A percentile compares a stretch with the other conserved stretches of the same genome.
phyloP scores from a whole-genome alignment of 805 yeast species.

The Ogataea neopini region DNA sequence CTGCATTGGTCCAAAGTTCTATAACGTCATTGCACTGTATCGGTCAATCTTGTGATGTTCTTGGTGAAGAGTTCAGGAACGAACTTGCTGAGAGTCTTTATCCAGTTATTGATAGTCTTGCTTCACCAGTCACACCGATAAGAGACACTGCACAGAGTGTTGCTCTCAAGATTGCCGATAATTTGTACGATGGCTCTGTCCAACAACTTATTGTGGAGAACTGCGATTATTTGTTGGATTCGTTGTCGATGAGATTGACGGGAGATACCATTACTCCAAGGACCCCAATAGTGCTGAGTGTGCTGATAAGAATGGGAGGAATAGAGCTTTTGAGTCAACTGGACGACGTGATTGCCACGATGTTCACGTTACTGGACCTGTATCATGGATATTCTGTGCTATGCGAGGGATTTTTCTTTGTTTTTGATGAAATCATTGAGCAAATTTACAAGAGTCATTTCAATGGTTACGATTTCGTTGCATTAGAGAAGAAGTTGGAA shows the following conservation, averaged over 20 bases:
- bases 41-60: constrained; percentile 30
- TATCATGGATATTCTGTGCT: constrained; percentile 80
- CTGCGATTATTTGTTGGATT: constrained; percentile 78
- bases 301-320: constrained; percentile 73
- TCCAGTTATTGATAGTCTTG: constrained; percentile 71
- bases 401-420: constrained; percentile 70
- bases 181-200: constrained; percentile 58
- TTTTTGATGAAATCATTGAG: constrained; percentile 60
- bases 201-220: constrained; percentile 59
- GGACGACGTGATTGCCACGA: constrained; percentile 65
- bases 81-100: constrained; percentile 72
- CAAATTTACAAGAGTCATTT: constrained; percentile 46
- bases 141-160: constrained; percentile 56
- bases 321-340: constrained; percentile 60
- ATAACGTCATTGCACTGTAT: constrained; percentile 48
- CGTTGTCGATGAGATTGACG: constrained; percentile 69
- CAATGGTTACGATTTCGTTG: constrained; percentile 27
- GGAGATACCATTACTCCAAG: constrained; percentile 74
- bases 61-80: constrained; percentile 44
- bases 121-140: constrained; percentile 49
- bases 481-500: constrained; percentile 17
- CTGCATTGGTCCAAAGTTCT: constrained; percentile 15
- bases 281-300: constrained; percentile 66
- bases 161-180: constrained; percentile 48
- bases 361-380: constrained; percentile 76